phyloP scores from a whole-genome alignment of 1,284 basidiomycete species.

The Cutaneotrichosporon dermatis region DNA sequence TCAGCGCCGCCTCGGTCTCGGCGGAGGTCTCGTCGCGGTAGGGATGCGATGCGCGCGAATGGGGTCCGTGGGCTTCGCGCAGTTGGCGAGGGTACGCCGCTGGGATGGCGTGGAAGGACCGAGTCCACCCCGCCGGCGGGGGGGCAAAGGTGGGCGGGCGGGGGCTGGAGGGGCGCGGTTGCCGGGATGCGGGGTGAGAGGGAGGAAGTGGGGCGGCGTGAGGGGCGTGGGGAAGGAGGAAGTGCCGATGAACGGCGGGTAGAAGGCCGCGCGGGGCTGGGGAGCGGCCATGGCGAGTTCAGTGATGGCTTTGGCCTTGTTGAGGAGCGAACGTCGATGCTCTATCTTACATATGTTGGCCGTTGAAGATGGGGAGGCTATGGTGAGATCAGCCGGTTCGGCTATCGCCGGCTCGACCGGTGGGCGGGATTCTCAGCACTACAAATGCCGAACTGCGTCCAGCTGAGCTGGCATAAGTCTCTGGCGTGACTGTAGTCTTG shows the following conservation, averaged over 20 bases:
- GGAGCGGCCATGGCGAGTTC: not conserved
- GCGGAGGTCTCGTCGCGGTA: conserved; percentile 11
- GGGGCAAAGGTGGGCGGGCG: conserved; percentile 23
- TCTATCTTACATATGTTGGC: too few species aligned
- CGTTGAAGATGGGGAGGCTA: too few species aligned
- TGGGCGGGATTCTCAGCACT: too few species aligned
- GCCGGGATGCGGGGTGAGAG: conserved; percentile 10
- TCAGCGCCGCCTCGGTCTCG: conserved; percentile 5
- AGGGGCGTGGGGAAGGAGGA: conserved; percentile 1
- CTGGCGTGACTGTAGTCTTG: too few species aligned
- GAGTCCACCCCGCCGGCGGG: conserved; percentile 46
- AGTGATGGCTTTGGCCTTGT: too few species aligned
- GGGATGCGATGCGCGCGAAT: conserved; percentile 20
- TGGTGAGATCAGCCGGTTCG: too few species aligned
- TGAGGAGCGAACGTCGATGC: too few species aligned
- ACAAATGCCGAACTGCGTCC: too few species aligned
- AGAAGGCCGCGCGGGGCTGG: not conserved
- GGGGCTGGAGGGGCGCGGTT: conserved; percentile 4
- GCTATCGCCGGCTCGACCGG: too few species aligned
- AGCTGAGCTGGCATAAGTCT: too few species aligned
- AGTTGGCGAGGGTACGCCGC: conserved; percentile 59
- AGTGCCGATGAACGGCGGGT: conserved; percentile 1
- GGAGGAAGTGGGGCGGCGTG: conserved; percentile 2
- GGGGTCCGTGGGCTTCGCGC: conserved; percentile 32
- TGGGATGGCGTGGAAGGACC: conserved; percentile 66